phyloP scores from a whole-genome alignment of 495 filamentous ascomycete species.

The Lasiosphaeris hirsuta region DNA sequence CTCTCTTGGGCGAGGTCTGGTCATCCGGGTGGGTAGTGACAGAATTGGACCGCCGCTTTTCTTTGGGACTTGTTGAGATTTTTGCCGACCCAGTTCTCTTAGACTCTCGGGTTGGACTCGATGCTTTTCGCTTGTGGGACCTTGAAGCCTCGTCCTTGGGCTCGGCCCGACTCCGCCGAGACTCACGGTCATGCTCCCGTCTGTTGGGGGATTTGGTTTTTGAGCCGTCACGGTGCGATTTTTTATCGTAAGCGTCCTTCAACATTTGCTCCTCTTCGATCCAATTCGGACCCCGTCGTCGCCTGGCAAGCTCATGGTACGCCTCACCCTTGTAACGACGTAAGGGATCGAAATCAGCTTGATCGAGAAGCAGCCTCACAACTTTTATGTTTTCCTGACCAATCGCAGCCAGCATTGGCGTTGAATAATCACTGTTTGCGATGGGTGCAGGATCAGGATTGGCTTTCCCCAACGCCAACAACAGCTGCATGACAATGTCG shows the following conservation, averaged over 20 bases:
- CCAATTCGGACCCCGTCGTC: slow-evolving; percentile 81
- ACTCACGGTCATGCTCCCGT: slow-evolving; percentile 57
- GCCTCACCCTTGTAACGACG: slow-evolving; percentile 65
- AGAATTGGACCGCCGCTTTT: slow-evolving; percentile 40
- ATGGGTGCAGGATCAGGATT: slow-evolving; percentile 75
- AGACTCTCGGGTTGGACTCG: slow-evolving; percentile 46
- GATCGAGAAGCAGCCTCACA: slow-evolving; percentile 72
- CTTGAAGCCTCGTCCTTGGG: slow-evolving; percentile 37
- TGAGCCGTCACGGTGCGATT: slow-evolving; percentile 38
- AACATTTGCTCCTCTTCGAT: slow-evolving; percentile 82
- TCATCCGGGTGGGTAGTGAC: slow-evolving; percentile 38
- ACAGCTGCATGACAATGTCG: slow-evolving; percentile 75
- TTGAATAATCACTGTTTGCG: slow-evolving; percentile 58
- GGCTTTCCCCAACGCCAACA: slow-evolving; percentile 75
- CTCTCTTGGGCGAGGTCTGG: slow-evolving; percentile 44
- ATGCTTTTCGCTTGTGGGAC: slow-evolving; percentile 44
- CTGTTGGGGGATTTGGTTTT: slow-evolving; percentile 53
- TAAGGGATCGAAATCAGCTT: slow-evolving; percentile 75
- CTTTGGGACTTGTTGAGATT: slow-evolving; percentile 38
- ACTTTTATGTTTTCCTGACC: slow-evolving; percentile 84
- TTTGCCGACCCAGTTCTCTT: slow-evolving; percentile 36
- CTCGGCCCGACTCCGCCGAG: slow-evolving; percentile 46
- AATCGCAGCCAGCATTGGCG: slow-evolving; percentile 91
- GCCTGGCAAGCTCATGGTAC: slow-evolving; percentile 80
- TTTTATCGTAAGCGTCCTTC: slow-evolving; percentile 69